Conservation (phyloP, 768 basidiomycete genomes). For the Sarcodon aspratus region DNA sequence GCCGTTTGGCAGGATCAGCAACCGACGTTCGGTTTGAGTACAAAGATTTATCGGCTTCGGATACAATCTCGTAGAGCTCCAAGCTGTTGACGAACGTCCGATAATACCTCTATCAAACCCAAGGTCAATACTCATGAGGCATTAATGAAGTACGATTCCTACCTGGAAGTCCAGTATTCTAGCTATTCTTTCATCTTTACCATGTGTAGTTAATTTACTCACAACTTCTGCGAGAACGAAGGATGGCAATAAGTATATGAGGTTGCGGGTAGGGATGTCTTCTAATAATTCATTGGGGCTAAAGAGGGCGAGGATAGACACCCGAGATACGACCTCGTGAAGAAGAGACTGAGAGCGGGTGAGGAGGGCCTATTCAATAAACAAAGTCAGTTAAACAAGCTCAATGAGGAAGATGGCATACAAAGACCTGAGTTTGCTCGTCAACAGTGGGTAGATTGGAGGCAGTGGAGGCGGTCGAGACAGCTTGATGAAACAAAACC, state of each 20-base stretch:
- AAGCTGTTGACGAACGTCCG: constrained; percentile 26
- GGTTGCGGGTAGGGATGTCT: constrained; percentile 68
- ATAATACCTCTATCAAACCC: constrained; percentile 8
- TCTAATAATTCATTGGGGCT: constrained; percentile 77
- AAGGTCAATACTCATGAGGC: not conserved
- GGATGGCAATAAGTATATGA: constrained; percentile 67
- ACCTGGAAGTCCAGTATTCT: constrained; percentile 50
- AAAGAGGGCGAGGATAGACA: constrained; percentile 59
- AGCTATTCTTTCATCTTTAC: constrained; percentile 44
- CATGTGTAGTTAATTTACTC: constrained; percentile 43
- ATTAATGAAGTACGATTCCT: constrained; percentile 12
- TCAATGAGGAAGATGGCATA: not conserved
- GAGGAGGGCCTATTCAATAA: constrained; percentile 34
- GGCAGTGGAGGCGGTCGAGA: constrained; percentile 27
- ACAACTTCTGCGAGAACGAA: constrained; percentile 58
- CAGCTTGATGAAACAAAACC: constrained; percentile 27
- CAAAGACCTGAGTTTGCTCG: constrained; percentile 32
- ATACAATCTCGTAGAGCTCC: constrained; percentile 57
- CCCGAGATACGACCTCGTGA: constrained; percentile 35
- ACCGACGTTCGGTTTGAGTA: constrained; percentile 37
- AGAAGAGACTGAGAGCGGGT: constrained; percentile 47
- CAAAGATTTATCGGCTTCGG: constrained; percentile 45
- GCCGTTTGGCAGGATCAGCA: constrained; percentile 52
- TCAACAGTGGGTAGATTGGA: constrained; percentile 26
- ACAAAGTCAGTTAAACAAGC: constrained; percentile 1